phyloP scores from a whole-genome alignment of 805 yeast genomes.

The Starmerella apicola region DNA sequence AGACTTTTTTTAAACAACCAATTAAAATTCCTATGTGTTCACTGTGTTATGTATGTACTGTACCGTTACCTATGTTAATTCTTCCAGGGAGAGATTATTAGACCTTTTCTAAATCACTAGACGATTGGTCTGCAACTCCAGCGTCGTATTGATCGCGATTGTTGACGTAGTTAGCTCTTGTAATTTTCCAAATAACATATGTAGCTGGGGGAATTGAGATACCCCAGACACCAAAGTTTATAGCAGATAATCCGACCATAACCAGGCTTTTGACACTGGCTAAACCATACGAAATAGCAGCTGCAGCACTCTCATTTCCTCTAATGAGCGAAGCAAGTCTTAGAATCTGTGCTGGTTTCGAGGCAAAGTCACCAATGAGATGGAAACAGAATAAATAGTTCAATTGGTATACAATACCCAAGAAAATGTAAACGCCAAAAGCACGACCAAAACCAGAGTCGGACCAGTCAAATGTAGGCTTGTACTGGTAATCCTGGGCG shows the following conservation, averaged over 20 bases:
- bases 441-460: conserved; percentile 37
- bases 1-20: too few species aligned
- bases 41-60: not conserved
- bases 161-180: too few species aligned
- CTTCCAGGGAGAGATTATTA: too few species aligned
- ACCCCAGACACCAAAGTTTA: conserved; percentile 16
- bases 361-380: conserved; percentile 11
- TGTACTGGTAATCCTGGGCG: conserved; percentile 12
- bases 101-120: too few species aligned
- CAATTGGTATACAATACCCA: conserved; percentile 10
- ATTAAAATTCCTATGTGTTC: not conserved
- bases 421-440: conserved; percentile 33
- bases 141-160: too few species aligned
- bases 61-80: not conserved
- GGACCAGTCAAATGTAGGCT: conserved; percentile 31
- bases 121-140: too few species aligned
- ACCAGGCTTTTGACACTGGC: conserved; percentile 9
- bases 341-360: conserved; percentile 8
- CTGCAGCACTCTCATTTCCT: conserved; percentile 14
- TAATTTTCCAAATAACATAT: too few species aligned
- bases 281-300: conserved; percentile 12
- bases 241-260: conserved; percentile 13
- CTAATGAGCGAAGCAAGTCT: conserved; percentile 11
- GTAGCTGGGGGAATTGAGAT: conserved; percentile 1
- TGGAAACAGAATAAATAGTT: conserved; percentile 11